Percentiles rank a stretch among this genome's conserved stretches.
These are phyloP conservation scores for Panus rudis DNA, from an alignment of 768 basidiomycete species.

Conservation along the genomic window DNA sequence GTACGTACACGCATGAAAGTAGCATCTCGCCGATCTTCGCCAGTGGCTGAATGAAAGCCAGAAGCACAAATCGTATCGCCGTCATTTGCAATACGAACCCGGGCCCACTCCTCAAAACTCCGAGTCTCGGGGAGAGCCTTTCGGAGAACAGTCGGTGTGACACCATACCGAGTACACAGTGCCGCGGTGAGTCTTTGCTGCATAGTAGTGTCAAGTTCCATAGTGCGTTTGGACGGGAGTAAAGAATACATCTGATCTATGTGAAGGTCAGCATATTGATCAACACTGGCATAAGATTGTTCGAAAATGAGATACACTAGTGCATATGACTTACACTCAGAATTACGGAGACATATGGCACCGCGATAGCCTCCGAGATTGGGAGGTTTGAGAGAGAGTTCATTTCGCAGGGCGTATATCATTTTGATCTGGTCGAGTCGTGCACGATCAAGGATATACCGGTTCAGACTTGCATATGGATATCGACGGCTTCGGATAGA, in stretches of 20 bases:
- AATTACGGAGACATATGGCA: too few relatives aligned
- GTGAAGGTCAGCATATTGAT: too few relatives aligned
- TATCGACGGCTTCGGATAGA: constrained; percentile 15
- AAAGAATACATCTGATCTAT: too few relatives aligned
- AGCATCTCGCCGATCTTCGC: constrained; percentile 25
- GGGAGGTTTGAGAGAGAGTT: constrained; percentile 3
- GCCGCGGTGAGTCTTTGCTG: not conserved
- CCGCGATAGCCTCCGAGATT: not conserved
- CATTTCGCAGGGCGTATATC: constrained; percentile 3
- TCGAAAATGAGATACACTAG: too few relatives aligned
- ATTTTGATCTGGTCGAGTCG: constrained; percentile 12
- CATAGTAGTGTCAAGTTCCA: too few relatives aligned
- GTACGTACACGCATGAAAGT: constrained; percentile 27
- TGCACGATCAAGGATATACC: constrained; percentile 5
- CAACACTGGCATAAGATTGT: too few relatives aligned
- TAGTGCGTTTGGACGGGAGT: too few relatives aligned
- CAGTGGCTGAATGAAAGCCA: constrained; percentile 8
- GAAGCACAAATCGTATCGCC: constrained; percentile 26
- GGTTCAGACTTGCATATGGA: constrained; percentile 15
- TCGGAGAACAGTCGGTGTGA: constrained; percentile 7
- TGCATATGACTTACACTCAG: too few relatives aligned
- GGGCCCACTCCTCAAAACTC: constrained; percentile 21
- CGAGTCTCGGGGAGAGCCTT: constrained; percentile 4
- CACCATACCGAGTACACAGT: constrained; percentile 3
- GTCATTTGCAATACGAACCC: constrained; percentile 16